These are phyloP conservation scores for Ascobolus immersus DNA, from an alignment of 495 filamentous ascomycete genomes.

Conservation along the genomic window DNA sequence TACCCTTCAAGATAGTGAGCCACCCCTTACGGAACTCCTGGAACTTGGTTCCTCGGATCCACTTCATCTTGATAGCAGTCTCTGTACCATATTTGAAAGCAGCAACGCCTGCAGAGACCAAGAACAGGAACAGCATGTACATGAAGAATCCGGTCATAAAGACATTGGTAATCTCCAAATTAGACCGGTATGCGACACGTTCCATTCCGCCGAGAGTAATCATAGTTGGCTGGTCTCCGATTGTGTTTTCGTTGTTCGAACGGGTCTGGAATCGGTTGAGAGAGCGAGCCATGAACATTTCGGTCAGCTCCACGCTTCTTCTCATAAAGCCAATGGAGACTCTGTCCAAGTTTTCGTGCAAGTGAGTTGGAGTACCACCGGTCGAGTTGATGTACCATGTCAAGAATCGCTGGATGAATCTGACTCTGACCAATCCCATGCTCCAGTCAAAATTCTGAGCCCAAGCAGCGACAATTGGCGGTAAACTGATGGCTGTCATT, in stretches of 20 bases:
- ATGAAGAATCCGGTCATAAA: constrained; percentile 82
- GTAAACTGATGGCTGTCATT: constrained; percentile 58
- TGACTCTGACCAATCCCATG: constrained; percentile 81
- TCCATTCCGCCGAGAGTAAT: constrained; percentile 64
- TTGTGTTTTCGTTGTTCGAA: constrained; percentile 20
- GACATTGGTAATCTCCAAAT: constrained; percentile 76
- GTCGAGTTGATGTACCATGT: constrained; percentile 95
- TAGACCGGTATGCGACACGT: constrained; percentile 62
- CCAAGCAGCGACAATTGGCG: constrained; percentile 78
- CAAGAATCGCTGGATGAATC: constrained; percentile 65
- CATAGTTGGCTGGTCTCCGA: constrained; percentile 19
- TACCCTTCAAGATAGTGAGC: constrained; percentile 59
- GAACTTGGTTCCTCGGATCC: constrained; percentile 72
- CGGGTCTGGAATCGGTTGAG: constrained; percentile 18
- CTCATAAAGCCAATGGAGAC: constrained; percentile 73
- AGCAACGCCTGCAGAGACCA: constrained; percentile 43
- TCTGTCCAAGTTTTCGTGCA: constrained; percentile 44
- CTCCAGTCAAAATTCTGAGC: constrained; percentile 97
- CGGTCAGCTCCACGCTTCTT: constrained; percentile 20
- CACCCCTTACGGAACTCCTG: constrained; percentile 76
- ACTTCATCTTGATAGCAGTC: constrained; percentile 37
- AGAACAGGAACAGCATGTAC: constrained; percentile 58
- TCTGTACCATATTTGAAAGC: constrained; percentile 63
- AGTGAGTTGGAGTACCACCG: constrained; percentile 59
- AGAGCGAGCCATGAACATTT: constrained; percentile 1